These are phyloP conservation scores for Metschnikowia dekortorum DNA, from an alignment of 805 yeast species.

Conservation along the genomic window DNA sequence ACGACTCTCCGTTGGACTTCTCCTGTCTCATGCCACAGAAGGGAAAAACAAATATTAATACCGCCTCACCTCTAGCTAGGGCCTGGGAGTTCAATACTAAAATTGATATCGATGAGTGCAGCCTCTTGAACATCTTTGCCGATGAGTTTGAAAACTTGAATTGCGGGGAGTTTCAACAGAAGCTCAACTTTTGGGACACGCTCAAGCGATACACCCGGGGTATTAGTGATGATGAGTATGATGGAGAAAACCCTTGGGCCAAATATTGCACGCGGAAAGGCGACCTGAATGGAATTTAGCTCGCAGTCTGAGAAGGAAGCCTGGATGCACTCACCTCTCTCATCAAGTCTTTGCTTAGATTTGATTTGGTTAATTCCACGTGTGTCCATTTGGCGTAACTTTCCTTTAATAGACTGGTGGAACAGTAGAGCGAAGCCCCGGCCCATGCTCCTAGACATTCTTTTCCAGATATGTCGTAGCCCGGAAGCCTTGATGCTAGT, in stretches of 20 bases:
- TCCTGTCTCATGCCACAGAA: slow-evolving; percentile 7
- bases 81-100: slow-evolving; percentile 11
- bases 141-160: slow-evolving; percentile 15
- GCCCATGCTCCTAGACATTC: slow-evolving; percentile 15
- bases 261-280: slow-evolving; percentile 5
- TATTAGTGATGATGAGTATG: slow-evolving; percentile 14
- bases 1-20: slow-evolving; percentile 12
- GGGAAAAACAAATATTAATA: slow-evolving; percentile 8
- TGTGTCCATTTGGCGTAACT: slow-evolving; percentile 12
- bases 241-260: slow-evolving; percentile 17
- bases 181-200: slow-evolving; percentile 7
- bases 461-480: slow-evolving; percentile 6
- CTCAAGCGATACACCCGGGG: slow-evolving; percentile 10
- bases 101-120: slow-evolving; percentile 11
- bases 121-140: slow-evolving; percentile 13
- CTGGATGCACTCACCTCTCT: not conserved
- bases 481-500: slow-evolving; percentile 5
- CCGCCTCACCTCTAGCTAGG: slow-evolving; percentile 16
- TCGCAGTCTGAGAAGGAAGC: not conserved
- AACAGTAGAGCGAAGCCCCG: slow-evolving; percentile 18
- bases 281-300: not conserved
- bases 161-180: not conserved
- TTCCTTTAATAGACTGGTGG: slow-evolving; percentile 14
- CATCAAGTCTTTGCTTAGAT: slow-evolving; percentile 1
- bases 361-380: slow-evolving; percentile 8